These are phyloP conservation scores for Backusella australiensis DNA, from an alignment of 192 early-diverging fungal species.

Conservation along the genomic window DNA sequence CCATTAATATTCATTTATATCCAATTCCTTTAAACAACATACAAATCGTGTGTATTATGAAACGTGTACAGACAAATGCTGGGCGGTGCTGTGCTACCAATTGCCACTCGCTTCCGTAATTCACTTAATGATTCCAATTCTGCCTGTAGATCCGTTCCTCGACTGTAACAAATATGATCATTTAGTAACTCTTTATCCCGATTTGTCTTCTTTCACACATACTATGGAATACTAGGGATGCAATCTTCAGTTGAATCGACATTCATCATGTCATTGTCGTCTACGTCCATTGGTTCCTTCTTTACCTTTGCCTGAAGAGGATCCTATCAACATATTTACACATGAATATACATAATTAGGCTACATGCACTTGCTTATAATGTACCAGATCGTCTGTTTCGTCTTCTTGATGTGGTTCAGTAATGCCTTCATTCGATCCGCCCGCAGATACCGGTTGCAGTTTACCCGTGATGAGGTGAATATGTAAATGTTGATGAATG, in stretches of 20 bases:
- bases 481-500: slow-evolving; percentile 86
- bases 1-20: neutral
- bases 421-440: slow-evolving; percentile 2
- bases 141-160: slow-evolving; percentile 75
- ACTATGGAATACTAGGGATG: slow-evolving; percentile 69
- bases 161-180: slow-evolving; percentile 37
- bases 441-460: slow-evolving; percentile 13
- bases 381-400: neutral
- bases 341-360: too few relatives aligned
- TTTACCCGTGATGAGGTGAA: slow-evolving; percentile 33
- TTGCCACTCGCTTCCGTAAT: slow-evolving; percentile 65
- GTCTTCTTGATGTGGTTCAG: neutral
- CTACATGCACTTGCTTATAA: too few relatives aligned
- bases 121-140: slow-evolving; percentile 82
- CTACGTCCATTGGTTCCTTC: slow-evolving; percentile 68
- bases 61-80: slow-evolving; percentile 95
- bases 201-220: slow-evolving; percentile 10
- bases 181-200: too few relatives aligned
- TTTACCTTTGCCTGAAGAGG: slow-evolving; percentile 75
- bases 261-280: slow-evolving; percentile 22
- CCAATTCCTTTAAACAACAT: neutral
- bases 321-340: slow-evolving; percentile 42
- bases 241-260: slow-evolving; percentile 26
- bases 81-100: slow-evolving; percentile 68
- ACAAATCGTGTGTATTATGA: slow-evolving; percentile 84